Base-by-base conservation (phyloP, 768 basidiomycete species). In the Mycena crocata region DNA sequence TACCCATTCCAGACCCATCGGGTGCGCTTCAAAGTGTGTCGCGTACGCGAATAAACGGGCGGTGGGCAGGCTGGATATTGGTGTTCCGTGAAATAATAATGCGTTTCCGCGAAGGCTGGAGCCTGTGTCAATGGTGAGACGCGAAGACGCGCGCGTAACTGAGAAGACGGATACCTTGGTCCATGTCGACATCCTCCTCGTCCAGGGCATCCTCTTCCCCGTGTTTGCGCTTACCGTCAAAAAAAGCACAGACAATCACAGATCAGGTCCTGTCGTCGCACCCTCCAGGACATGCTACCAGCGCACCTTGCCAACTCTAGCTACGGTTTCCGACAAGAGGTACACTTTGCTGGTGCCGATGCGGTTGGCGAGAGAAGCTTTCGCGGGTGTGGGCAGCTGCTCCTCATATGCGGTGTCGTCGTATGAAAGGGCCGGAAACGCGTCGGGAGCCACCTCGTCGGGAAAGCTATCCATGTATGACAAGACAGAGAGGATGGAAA, bases 21-120 rank as follows among this genome's bases (percentile, higher is more conserved):
- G 93, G 23, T 86, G 82, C 0, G 89, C 84, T 50, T 92, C 90
- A 72, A 92, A 93, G 70, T 94, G 90, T 2, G 89, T 91, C 34
- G 90, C 89, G 71, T 95, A 95, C 0, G 90, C 93, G 73, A 95
- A 95, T 57, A 95, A 84, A 40, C 91, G 86, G 3, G 87, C 82
- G 4, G 94, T 95, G 26, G 92, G 88, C 12, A 95, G 85, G 71
- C 90, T 86, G 5, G 89, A 83, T 62, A 95, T 92, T 0, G 94
- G 92, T 9, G 86, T 73, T 26, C 94, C 94, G 6, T 82, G 83
- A n/a, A 95, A 73, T 52, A 94, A 84, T 46, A 95, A 78, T 7
- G 94, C 93, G 75, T 94, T 88, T 21, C 76, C 71, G 68, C 93
- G 85, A 62, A 86, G 77, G 26, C 80, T 72, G 15, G 81, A 73